phyloP scores from a whole-genome alignment of 2,329 filamentous ascomycete genomes.

The Alternaria brassicae region DNA sequence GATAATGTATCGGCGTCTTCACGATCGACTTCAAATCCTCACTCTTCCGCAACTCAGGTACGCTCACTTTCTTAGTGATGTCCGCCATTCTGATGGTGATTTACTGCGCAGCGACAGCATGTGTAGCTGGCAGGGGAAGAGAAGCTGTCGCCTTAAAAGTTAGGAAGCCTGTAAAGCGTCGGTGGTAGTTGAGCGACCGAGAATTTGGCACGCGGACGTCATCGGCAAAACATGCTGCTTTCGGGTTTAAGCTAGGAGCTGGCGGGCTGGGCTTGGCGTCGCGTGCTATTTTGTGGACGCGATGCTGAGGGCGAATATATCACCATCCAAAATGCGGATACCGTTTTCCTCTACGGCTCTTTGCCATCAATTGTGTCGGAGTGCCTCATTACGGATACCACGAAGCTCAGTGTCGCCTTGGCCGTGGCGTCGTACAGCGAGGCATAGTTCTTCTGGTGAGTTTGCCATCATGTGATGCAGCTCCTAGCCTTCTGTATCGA shows the following conservation, averaged over 20 bases:
- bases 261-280: constrained; percentile 36
- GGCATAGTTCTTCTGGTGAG: constrained; percentile 46
- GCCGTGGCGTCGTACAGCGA: constrained; percentile 26
- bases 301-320: constrained; percentile 17
- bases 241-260: constrained; percentile 23
- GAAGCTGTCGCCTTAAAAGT: constrained; percentile 12
- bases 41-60: constrained; percentile 48
- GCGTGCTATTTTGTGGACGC: constrained; percentile 27
- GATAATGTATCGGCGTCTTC: constrained; percentile 55
- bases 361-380: constrained; percentile 30
- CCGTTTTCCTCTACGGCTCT: constrained; percentile 24
- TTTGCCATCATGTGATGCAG: constrained; percentile 40
- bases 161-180: constrained; percentile 19
- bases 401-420: constrained; percentile 18
- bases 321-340: constrained; percentile 36
- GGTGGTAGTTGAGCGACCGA: constrained; percentile 36
- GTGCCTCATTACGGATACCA: constrained; percentile 8
- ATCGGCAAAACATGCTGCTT: constrained; percentile 33
- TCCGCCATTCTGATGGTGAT: constrained; percentile 48
- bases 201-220: constrained; percentile 32
- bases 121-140: constrained; percentile 18
- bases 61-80: constrained; percentile 46
- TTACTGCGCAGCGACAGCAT: constrained; percentile 31
- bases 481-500: neutral
- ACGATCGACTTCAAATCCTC: constrained; percentile 47